Percentiles rank a stretch among this genome's conserved stretches.
Conservation (phyloP, 2,329 filamentous ascomycete species). For the Tolypocladium album region DNA sequence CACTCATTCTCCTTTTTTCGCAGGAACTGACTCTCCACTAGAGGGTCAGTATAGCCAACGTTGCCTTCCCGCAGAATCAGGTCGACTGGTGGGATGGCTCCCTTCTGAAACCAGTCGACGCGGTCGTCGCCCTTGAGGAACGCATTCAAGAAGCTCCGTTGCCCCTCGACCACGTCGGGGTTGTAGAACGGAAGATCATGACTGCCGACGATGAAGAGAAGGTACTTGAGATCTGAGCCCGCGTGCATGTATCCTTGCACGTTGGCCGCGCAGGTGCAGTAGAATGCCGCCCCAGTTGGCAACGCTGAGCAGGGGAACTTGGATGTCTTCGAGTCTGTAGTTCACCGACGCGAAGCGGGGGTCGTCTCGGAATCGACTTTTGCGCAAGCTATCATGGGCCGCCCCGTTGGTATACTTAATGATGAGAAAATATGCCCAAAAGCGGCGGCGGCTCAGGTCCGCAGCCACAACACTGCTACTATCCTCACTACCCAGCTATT, state of each 20-base stretch:
- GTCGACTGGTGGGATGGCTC: constrained; percentile 49
- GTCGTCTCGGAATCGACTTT: constrained; percentile 49
- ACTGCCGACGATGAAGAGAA: constrained; percentile 58
- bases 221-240: constrained; percentile 56
- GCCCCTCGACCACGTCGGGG: constrained; percentile 54
- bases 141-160: constrained; percentile 57
- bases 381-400: neutral
- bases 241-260: constrained; percentile 54
- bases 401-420: neutral
- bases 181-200: constrained; percentile 69
- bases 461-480: neutral
- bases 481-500: neutral
- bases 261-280: constrained; percentile 57
- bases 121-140: constrained; percentile 59
- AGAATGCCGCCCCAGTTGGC: constrained; percentile 64
- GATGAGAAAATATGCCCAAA: neutral
- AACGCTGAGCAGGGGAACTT: constrained; percentile 55
- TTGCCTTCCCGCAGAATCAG: constrained; percentile 55
- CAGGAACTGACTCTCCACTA: constrained; percentile 43
- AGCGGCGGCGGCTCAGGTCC: neutral
- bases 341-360: constrained; percentile 55
- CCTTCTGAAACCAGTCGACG: constrained; percentile 45
- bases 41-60: constrained; percentile 54
- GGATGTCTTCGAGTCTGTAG: constrained; percentile 53
- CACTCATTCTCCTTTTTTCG: constrained; percentile 50